phyloP scores from a whole-genome alignment of 257 asterid genomes.

The Solanum gandarillasii region DNA sequence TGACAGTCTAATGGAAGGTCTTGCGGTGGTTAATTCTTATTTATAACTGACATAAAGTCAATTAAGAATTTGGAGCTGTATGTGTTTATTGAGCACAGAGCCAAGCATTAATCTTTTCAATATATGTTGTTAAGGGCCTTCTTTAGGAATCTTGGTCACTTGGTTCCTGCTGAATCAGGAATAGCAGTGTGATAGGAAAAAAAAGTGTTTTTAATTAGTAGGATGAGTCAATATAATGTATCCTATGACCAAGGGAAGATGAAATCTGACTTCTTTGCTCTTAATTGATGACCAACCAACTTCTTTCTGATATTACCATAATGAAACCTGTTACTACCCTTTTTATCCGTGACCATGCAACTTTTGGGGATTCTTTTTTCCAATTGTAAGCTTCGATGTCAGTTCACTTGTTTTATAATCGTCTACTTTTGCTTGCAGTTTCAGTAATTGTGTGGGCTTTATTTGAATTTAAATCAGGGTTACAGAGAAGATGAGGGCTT shows the following conservation, averaged over 20 bases:
- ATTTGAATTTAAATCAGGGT: slow-evolving; percentile 38
- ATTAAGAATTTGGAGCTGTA: neutral
- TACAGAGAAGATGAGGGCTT: slow-evolving; percentile 91
- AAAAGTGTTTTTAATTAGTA: neutral
- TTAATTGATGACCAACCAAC: neutral
- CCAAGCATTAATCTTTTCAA: neutral
- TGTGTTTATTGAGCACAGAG: neutral
- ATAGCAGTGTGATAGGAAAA: neutral
- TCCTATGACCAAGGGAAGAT: neutral
- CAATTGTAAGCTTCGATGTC: neutral
- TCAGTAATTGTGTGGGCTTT: neutral
- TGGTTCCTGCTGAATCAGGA: neutral
- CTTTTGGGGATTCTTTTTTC: neutral
- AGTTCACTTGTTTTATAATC: neutral
- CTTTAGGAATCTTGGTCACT: neutral
- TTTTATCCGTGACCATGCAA: neutral
- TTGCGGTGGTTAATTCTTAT: neutral
- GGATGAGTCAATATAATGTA: neutral
- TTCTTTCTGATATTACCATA: neutral
- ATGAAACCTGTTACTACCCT: neutral
- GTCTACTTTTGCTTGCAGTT: neutral
- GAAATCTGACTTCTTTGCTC: neutral
- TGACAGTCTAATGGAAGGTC: neutral
- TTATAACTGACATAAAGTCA: neutral
- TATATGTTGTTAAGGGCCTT: neutral